Conservation (phyloP, 176 grass and related monocot genomes). For the Rhynchospora tenuis region DNA sequence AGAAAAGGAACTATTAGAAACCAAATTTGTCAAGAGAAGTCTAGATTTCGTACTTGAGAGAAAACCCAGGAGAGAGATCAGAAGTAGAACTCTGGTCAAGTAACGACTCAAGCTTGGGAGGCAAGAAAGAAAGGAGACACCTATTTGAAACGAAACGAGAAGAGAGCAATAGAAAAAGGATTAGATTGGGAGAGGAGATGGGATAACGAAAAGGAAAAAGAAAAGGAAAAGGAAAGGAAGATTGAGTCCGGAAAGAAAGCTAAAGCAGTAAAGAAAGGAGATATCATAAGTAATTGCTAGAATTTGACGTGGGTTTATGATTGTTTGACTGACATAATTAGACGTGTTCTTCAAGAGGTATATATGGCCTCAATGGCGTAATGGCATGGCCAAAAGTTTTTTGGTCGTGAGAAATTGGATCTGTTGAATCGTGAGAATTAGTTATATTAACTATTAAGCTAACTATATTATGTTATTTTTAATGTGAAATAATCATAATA, state of each 20-base stretch:
- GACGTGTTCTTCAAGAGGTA: not conserved
- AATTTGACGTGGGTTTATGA: not conserved
- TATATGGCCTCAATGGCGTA: too few relatives aligned
- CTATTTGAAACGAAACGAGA: not conserved
- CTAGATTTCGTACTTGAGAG: not conserved
- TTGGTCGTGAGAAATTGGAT: too few relatives aligned
- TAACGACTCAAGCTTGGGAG: not conserved
- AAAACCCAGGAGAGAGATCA: not conserved
- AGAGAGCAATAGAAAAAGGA: not conserved
- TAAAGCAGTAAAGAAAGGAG: not conserved
- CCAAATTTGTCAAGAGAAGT: not conserved
- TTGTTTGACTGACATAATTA: not conserved
- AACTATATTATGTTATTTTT: too few relatives aligned
- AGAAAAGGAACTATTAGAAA: not conserved
- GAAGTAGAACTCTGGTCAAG: not conserved
- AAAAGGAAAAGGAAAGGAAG: not conserved
- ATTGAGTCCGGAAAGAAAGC: not conserved
- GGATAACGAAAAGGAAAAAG: not conserved
- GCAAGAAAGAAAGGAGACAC: not conserved
- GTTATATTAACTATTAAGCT: too few relatives aligned
- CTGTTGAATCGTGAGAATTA: too few relatives aligned
- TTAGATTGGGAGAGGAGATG: not conserved
- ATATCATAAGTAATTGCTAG: not conserved
- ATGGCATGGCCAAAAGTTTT: too few relatives aligned
- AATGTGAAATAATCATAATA: too few relatives aligned